A percentile compares a stretch with the other conserved stretches of the same genome.
phyloP scores from a whole-genome alignment of 108 stramenopile species.

The Cyclotella baltica region DNA sequence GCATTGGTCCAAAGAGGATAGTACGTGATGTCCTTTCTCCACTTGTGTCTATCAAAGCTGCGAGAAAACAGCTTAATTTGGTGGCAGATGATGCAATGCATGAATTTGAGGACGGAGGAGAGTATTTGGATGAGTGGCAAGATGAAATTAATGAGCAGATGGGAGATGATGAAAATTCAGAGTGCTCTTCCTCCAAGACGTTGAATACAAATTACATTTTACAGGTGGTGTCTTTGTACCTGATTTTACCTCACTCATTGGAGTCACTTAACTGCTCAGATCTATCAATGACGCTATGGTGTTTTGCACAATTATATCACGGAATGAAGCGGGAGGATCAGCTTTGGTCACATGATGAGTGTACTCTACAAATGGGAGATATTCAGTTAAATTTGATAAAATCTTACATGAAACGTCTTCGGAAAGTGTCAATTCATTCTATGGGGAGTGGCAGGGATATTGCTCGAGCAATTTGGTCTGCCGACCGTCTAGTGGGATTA shows the following conservation, averaged over 20 bases:
- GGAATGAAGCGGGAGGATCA: not conserved
- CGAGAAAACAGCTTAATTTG: not conserved
- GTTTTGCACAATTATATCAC: slow-evolving; percentile 31
- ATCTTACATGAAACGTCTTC: slow-evolving; percentile 43
- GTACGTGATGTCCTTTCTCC: slow-evolving; percentile 33
- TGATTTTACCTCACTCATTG: slow-evolving; percentile 34
- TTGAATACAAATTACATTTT: slow-evolving; percentile 12
- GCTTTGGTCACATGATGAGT: not conserved
- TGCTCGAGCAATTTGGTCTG: slow-evolving; percentile 36
- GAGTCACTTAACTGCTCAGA: slow-evolving; percentile 33
- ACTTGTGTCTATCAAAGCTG: slow-evolving; percentile 8
- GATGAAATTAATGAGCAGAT: not conserved
- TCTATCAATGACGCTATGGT: slow-evolving; percentile 37
- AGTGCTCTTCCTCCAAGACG: not conserved
- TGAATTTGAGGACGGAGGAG: not conserved
- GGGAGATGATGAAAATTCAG: not conserved
- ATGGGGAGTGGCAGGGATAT: slow-evolving; percentile 24
- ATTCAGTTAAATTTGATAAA: slow-evolving; percentile 23
- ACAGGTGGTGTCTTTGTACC: slow-evolving; percentile 24
- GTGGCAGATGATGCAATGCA: not conserved
- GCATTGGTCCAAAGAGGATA: slow-evolving; percentile 28
- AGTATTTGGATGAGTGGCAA: not conserved
- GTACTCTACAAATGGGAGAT: not conserved
- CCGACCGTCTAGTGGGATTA: slow-evolving; percentile 18
- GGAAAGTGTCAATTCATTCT: slow-evolving; percentile 36